Conservation (phyloP, 2,329 filamentous ascomycete species). For the Xylaria sp. region DNA sequence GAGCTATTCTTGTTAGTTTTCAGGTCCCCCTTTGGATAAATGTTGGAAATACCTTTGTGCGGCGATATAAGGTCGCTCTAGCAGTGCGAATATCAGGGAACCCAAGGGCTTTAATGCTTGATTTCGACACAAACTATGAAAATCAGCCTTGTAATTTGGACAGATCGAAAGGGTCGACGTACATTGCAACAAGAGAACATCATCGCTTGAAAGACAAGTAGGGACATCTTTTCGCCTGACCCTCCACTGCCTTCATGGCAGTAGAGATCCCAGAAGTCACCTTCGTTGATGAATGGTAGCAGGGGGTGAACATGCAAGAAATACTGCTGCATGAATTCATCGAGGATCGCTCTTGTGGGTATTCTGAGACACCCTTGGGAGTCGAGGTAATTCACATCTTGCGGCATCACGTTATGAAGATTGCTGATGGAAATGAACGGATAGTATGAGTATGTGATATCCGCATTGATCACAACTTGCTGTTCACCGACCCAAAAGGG, state of each 20-base stretch:
- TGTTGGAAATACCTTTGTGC: slow-evolving; percentile 52
- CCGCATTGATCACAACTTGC: slow-evolving; percentile 45
- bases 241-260: slow-evolving; percentile 42
- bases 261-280: slow-evolving; percentile 61
- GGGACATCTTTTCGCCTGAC: slow-evolving; percentile 51
- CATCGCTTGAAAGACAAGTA: slow-evolving; percentile 60
- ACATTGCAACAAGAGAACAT: slow-evolving; percentile 58
- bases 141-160: not conserved
- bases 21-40: slow-evolving; percentile 3
- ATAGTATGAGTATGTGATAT: slow-evolving; percentile 58
- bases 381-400: slow-evolving; percentile 61
- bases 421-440: slow-evolving; percentile 57
- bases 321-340: slow-evolving; percentile 62
- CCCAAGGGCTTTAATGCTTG: slow-evolving; percentile 55
- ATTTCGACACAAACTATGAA: slow-evolving; percentile 54
- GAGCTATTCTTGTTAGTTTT: slow-evolving; percentile 46
- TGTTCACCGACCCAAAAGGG: slow-evolving; percentile 48
- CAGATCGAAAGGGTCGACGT: slow-evolving; percentile 31
- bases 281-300: slow-evolving; percentile 58
- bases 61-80: slow-evolving; percentile 58
- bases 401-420: slow-evolving; percentile 54
- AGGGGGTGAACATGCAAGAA: slow-evolving; percentile 61
- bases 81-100: slow-evolving; percentile 57
- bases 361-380: slow-evolving; percentile 60
- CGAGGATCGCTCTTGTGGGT: slow-evolving; percentile 55